phyloP scores from a whole-genome alignment of 2,329 filamentous ascomycete genomes.

The Diaporthe ilicicola region DNA sequence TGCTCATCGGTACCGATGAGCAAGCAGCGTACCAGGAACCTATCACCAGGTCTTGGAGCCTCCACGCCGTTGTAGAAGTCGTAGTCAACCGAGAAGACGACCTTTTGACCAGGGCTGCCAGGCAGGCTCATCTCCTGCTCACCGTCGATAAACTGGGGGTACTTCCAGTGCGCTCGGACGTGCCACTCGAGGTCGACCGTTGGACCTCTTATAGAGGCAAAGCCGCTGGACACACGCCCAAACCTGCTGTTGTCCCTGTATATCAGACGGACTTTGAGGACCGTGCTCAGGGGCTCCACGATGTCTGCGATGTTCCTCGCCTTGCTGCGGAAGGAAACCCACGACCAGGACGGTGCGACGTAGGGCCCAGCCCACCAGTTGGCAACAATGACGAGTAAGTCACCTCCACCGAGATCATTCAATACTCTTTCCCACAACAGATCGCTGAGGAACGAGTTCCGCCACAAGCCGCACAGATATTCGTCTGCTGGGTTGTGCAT shows the following conservation, averaged over 20 bases:
- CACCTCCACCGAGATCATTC: background rate
- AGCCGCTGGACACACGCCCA: background rate
- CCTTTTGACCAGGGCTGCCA: background rate
- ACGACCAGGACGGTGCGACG: conserved; percentile 1
- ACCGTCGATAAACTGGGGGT: background rate
- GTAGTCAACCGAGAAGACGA: conserved; percentile 3
- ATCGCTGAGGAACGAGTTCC: background rate
- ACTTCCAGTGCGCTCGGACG: background rate
- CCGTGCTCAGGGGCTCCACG: background rate
- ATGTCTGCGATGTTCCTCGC: conserved; percentile 1
- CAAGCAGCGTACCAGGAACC: background rate
- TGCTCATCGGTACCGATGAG: background rate
- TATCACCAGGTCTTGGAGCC: background rate
- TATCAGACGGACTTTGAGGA: background rate
- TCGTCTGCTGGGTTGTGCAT: background rate
- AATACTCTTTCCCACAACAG: conserved; percentile 2
- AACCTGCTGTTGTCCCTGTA: conserved; percentile 2
- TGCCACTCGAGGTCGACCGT: background rate
- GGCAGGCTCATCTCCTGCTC: background rate
- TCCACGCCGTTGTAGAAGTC: background rate
- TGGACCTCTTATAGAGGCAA: background rate
- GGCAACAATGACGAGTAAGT: background rate
- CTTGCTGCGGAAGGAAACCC: background rate
- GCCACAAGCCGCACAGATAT: conserved; percentile 15
- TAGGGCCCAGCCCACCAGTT: background rate